Evolutionary conservation across 2,329 filamentous ascomycete genomes (phyloP), one percentile per base, ranked within the genome.

Genomic region (Diaporthe citri): DNA sequence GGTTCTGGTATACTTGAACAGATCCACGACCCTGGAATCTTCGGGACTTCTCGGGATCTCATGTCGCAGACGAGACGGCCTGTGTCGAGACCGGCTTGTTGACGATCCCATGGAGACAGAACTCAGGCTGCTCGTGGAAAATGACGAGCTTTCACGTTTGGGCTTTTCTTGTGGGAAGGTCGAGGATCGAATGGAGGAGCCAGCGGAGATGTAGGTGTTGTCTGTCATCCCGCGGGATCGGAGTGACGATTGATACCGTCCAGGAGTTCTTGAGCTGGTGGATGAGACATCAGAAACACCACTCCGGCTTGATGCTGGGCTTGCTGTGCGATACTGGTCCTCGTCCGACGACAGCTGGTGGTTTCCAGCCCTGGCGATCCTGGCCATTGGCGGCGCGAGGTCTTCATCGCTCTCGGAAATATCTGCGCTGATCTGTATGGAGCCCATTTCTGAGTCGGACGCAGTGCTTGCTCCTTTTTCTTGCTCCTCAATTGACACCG

Each of bases 1-100:
- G 57, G 93, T 93, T 72, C 94, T 92, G 4, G 93, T 96, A 80
- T 93, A 96, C 43, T 95, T 95, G 85, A 98, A 98, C 1, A 98
- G 86, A 78, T 98, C 96, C 74, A 93, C 86, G 5, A 93, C 87
- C 76, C 91, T 91, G 77, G 89, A 88, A 13, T 96, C 94, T 41
- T 95, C 91, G 0, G 95, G 94, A 78, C 94, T 97, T 46, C 92
- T 90, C 1, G 95, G 87, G 2, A 97, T 89, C 81, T 98, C 95
- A 78, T 97, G 92, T 39, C 95, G 91, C 64, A 98, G 85, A 31
- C 93, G 90, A 22, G 96, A 98, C 0, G 92, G 89, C 79, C 83
- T 84, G 60, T 86, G 83, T 22, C 83, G 85, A 62, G 83, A 85
- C 43, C 84, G 82, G 71, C 83, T 80, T 71, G 81, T 84, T 22